Evolutionary conservation across 2,329 filamentous ascomycete genomes (phyloP), one percentile per base, ranked within the genome.

Genomic region (Mycocentrospora acerina): DNA sequence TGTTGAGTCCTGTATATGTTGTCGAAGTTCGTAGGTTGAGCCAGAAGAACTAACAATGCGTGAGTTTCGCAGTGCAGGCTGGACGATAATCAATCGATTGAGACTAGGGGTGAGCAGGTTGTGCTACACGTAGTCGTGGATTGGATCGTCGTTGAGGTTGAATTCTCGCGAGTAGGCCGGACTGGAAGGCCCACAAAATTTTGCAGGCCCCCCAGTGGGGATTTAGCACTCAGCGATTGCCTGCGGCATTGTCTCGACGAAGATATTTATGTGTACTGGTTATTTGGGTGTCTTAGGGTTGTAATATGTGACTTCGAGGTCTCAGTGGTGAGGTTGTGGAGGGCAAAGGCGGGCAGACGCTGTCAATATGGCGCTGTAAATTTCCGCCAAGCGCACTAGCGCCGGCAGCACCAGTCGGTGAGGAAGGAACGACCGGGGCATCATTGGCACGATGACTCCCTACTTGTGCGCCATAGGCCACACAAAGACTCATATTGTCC

Each of bases 111-210:
- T 52, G 53, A 50, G 61, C 61, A 62, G 49, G 39, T 34, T 33
- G 40, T 57, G 60, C 64, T 63, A 53, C 50, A 53, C 52, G 56
- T 60, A 62, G 55, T 66, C 57, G 59, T 55, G 51, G 40, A 44
- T 59, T 64, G 57, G 60, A 66, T 69, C 64, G 63, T 69, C 66
- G 66, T 64, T 53, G 62, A 68, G 64, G 77, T 81, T 79, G 76
- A 77, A 77, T 74, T 75, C 53, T 89, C 85, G 75, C 83, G 84
- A 85, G 84, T 86, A 89, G 85, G 65, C 82, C 82, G 85, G 85
- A 22, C 87, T 90, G 81, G 80, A 79, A 80, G 81, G 80, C 77
- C 62, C 71, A 71, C 68, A 63, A 67, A 62, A 62, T 57, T 66
- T 38, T 50, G 76, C 70, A 71, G 70, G 74, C 76, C 81, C 82